Evolutionary conservation across 768 basidiomycete genomes (phyloP).

Genomic region (Tephrocybe rancida): DNA sequence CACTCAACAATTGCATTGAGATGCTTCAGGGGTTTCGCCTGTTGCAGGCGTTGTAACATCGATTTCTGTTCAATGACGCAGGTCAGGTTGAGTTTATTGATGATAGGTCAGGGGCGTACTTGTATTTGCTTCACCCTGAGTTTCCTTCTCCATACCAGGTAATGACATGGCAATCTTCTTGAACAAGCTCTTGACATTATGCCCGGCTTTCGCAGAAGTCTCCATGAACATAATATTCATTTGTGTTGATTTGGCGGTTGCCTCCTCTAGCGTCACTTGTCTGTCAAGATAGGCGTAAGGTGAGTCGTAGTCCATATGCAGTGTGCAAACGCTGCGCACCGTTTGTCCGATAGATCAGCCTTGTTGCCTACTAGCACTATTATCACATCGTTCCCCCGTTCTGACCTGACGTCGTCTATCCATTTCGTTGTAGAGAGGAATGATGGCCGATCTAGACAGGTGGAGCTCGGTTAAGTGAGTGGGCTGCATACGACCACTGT

Average conservation of each 20-base stretch:
- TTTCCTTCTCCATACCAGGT: conserved; percentile 92
- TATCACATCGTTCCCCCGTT: conserved; percentile 96
- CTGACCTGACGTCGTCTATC: conserved; percentile 99
- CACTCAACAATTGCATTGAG: conserved; percentile 77
- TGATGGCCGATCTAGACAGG: conserved; percentile 82
- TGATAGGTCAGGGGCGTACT: conserved; percentile 33
- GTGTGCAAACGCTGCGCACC: conserved; percentile 52
- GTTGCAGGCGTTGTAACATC: conserved; percentile 79
- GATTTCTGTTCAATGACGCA: conserved; percentile 61
- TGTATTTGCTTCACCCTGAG: conserved; percentile 57
- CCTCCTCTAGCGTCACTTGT: conserved; percentile 98
- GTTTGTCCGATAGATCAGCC: conserved; percentile 97
- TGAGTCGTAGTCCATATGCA: conserved; percentile 10
- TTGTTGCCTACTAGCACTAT: conserved; percentile 99
- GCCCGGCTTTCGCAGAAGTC: conserved; percentile 98
- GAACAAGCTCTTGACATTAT: conserved; percentile 98
- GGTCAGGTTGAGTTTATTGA: conserved; percentile 9
- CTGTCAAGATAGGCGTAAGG: conserved; percentile 47
- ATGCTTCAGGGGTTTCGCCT: conserved; percentile 81
- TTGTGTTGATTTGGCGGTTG: conserved; percentile 88
- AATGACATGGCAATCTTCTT: conserved; percentile 99
- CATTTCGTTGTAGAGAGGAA: conserved; percentile 98
- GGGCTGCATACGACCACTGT: not conserved
- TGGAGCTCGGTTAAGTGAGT: conserved; percentile 4
- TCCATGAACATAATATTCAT: conserved; percentile 99